Evolutionary conservation across 805 yeast genomes (phyloP).

Genomic region (Cyberlindnera mrakii): DNA sequence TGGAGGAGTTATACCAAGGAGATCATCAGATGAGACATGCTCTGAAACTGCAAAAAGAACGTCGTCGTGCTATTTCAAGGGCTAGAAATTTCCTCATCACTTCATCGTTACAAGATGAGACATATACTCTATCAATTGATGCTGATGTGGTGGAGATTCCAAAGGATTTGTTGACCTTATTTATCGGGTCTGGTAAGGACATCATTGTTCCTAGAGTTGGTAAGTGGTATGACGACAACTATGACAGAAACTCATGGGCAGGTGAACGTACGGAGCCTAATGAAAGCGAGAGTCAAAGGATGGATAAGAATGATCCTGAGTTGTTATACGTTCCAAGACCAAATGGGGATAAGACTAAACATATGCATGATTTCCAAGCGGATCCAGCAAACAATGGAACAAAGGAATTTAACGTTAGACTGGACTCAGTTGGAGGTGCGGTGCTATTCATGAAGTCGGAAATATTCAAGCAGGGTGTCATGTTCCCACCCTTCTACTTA

Average conservation of each 20-base stretch:
- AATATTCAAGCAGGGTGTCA: conserved; percentile 39
- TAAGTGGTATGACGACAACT: conserved; percentile 21
- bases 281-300: conserved; percentile 11
- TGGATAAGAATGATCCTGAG: conserved; percentile 10
- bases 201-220: conserved; percentile 25
- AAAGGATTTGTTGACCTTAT: conserved; percentile 19
- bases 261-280: conserved; percentile 25
- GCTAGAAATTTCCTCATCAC: conserved; percentile 25
- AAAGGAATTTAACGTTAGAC: conserved; percentile 8
- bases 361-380: conserved; percentile 21
- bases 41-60: conserved; percentile 17
- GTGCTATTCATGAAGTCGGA: conserved; percentile 37
- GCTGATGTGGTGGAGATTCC: conserved; percentile 25
- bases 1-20: conserved; percentile 11
- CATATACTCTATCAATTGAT: conserved; percentile 26
- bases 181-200: conserved; percentile 23
- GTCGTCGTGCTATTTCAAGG: conserved; percentile 25
- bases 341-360: conserved; percentile 5
- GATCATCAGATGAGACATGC: conserved; percentile 16
- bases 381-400: conserved; percentile 15
- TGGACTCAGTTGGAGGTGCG: conserved; percentile 49
- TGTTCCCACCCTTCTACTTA: conserved; percentile 39
- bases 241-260: conserved; percentile 31
- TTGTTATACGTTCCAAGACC: conserved; percentile 15
- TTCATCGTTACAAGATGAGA: conserved; percentile 21